A percentile compares a stretch with the other conserved stretches of the same genome.
phyloP scores from a whole-genome alignment of 2,329 filamentous ascomycete genomes.

The Exophiala calicioides region DNA sequence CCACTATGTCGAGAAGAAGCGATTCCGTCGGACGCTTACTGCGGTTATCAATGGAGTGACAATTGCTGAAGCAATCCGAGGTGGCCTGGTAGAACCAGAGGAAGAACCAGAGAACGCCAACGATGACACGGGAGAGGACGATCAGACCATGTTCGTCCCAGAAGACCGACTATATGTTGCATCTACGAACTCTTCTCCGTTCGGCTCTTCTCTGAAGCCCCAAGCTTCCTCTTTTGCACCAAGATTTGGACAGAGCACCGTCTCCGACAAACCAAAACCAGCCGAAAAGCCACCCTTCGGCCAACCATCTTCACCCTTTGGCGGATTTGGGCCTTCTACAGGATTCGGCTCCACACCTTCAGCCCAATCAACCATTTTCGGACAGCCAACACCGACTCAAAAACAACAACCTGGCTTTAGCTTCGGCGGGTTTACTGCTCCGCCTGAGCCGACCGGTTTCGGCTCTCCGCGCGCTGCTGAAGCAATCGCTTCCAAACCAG shows the following conservation, averaged over 20 bases:
- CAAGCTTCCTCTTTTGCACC: constrained; percentile 24
- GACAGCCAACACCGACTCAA: too few relatives aligned
- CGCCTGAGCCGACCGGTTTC: constrained; percentile 4
- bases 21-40: constrained; percentile 55
- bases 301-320: constrained; percentile 6
- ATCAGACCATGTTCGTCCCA: constrained; percentile 33
- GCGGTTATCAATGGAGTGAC: constrained; percentile 60
- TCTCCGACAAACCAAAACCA: constrained; percentile 7
- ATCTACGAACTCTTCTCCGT: constrained; percentile 5
- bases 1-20: constrained; percentile 59
- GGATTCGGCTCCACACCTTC: not conserved
- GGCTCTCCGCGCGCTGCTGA: not conserved
- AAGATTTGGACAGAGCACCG: constrained; percentile 12
- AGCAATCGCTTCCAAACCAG: not conserved
- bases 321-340: constrained; percentile 10
- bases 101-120: constrained; percentile 40
- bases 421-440: constrained; percentile 3
- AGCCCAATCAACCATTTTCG: not conserved
- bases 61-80: constrained; percentile 51
- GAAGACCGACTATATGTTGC: constrained; percentile 7
- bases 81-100: constrained; percentile 50
- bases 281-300: constrained; percentile 9
- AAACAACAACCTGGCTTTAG: not conserved
- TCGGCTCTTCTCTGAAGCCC: constrained; percentile 17
- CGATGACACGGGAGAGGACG: constrained; percentile 38